Percentiles rank a stretch among this genome's conserved stretches.
These are phyloP conservation scores for Amphirosellinia nigrospora DNA, from an alignment of 495 filamentous ascomycete genomes.

Conservation along the genomic window DNA sequence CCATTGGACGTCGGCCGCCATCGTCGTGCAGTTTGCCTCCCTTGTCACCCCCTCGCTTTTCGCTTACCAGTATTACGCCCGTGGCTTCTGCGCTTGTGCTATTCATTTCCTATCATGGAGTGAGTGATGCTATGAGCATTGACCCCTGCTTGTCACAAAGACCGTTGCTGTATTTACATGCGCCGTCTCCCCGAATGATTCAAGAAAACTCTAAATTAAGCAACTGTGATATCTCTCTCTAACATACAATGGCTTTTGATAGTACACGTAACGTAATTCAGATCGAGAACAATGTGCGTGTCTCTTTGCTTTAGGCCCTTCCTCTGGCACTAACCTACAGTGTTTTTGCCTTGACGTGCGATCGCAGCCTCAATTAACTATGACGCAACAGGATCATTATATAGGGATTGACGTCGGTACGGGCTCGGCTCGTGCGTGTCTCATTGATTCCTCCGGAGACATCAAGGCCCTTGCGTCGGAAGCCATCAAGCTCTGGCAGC, in stretches of 20 bases:
- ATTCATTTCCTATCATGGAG: conserved; percentile 26
- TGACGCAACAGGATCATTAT: conserved; percentile 59
- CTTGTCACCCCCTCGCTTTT: not conserved
- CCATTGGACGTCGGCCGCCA: conserved; percentile 18
- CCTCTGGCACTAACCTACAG: not conserved
- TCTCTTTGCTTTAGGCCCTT: not conserved
- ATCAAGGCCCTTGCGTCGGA: conserved; percentile 91
- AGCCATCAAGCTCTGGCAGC: conserved; percentile 93
- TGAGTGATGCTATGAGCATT: conserved; percentile 16
- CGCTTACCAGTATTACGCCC: conserved; percentile 14
- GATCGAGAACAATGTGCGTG: conserved; percentile 27
- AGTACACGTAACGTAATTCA: conserved; percentile 29
- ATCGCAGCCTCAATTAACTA: conserved; percentile 31
- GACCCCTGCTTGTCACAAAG: conserved; percentile 7
- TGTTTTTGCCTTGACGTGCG: not conserved
- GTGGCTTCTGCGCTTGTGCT: conserved; percentile 6
- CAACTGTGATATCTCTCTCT: not conserved
- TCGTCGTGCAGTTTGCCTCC: conserved; percentile 20
- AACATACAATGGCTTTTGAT: conserved; percentile 24
- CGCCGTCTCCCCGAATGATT: not conserved
- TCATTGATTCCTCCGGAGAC: conserved; percentile 88
- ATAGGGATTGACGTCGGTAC: conserved; percentile 97
- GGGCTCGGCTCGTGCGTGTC: conserved; percentile 90
- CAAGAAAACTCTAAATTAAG: not conserved
- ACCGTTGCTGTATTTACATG: not conserved